These are phyloP conservation scores for Zygosaccharomyces pseudobailii DNA, from an alignment of 1,139 yeast species.

Conservation along the genomic window DNA sequence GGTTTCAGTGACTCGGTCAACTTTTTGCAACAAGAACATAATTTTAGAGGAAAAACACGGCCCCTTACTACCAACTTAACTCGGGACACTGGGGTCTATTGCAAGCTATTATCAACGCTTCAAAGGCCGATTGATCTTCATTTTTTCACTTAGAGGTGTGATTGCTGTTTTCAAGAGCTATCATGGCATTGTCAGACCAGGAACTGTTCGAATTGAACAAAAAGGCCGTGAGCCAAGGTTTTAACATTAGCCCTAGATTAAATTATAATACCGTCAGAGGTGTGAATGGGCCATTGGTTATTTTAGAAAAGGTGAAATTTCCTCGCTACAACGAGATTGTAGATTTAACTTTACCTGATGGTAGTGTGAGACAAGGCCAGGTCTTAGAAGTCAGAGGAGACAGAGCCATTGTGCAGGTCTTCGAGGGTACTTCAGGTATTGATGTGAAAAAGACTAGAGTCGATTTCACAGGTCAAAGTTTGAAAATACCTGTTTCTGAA, in stretches of 20 bases:
- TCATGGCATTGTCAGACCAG: slow-evolving; percentile 35
- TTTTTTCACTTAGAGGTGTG: not conserved
- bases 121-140: not conserved
- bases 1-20: not conserved
- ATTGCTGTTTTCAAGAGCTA: not conserved
- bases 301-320: slow-evolving; percentile 91
- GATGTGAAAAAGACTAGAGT: slow-evolving; percentile 97
- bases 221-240: slow-evolving; percentile 87
- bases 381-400: slow-evolving; percentile 96
- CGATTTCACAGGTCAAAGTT: slow-evolving; percentile 91
- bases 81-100: not conserved
- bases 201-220: slow-evolving; percentile 67
- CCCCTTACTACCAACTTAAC: slow-evolving; percentile 1
- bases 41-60: not conserved
- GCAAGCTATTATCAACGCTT: not conserved
- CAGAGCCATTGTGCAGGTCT: slow-evolving; percentile 96
- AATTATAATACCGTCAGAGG: slow-evolving; percentile 96
- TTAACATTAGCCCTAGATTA: slow-evolving; percentile 82
- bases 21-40: slow-evolving; percentile 1
- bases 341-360: slow-evolving; percentile 92
- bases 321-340: slow-evolving; percentile 97
- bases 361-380: slow-evolving; percentile 91
- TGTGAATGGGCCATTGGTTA: slow-evolving; percentile 96
- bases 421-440: slow-evolving; percentile 96
- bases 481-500: slow-evolving; percentile 92